Evolutionary conservation across 768 basidiomycete genomes (phyloP), one percentile per base, ranked within the genome.

Genomic region (Leccinellum albellum): DNA sequence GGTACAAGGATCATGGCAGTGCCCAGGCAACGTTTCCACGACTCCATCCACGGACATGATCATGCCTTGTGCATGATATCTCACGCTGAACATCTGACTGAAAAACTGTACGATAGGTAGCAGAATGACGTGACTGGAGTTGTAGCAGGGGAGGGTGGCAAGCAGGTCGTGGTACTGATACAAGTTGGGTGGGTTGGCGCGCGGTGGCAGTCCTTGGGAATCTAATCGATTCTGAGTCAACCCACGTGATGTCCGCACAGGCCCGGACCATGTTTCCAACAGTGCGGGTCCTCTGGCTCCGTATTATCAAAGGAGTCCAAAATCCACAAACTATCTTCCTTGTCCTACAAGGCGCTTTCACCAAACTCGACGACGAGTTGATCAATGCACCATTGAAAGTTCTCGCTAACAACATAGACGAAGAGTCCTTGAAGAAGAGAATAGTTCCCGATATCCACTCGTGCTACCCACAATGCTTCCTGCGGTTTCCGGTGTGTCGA

Each of bases 341-440:
- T 35, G 89, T 90, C 20, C 87, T 94, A 59, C 81, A 87, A 68
- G 76, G 75, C 46, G 93, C 94, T 0, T 98, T 94, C 68, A 76
- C 80, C 0, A 83, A 84, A 55, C 79, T 98, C n/a, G 96, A 98
- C 70, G 74, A 78, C 17, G 88, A 95, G 62, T 83, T 98, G 60
- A 72, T 91, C 53, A 82, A 82, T 51, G 85, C 90, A 0, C 94
- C 95, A 1, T 74, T 97, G 17, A 83, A 82, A 40, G 73, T 92
- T 31, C 80, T 94, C 17, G 82, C 83, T 14, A 79, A 76, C 51
- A 81, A 78, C 55, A 71, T 88, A 26, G 78, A 79, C 65, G 73
- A 79, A 57, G 77, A 80, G 53, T 69, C 79, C 32, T 66, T 78
- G 58, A 83, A 81, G 64, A 78, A 76, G 49, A 78, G 79, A 54